Evolutionary conservation across 2,329 filamentous ascomycete species (phyloP).

Genomic region (Grosmannia huntii): DNA sequence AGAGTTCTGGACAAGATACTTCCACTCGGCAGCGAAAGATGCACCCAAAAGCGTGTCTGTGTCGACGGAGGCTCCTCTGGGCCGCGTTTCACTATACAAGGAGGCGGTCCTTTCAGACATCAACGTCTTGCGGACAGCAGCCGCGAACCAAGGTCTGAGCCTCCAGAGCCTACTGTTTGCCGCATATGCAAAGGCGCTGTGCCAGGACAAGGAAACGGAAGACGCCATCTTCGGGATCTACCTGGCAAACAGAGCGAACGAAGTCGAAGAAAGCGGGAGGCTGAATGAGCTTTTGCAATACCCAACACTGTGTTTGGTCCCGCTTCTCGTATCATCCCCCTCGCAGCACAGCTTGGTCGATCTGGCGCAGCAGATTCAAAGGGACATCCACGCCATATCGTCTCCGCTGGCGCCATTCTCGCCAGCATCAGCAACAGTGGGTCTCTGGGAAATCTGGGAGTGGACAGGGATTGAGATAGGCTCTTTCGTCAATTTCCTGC

Average conservation of each 20-base stretch:
- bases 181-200: conserved; percentile 39
- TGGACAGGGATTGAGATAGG: conserved; percentile 66
- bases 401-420: conserved; percentile 10
- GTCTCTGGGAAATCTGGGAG: conserved; percentile 55
- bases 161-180: conserved; percentile 68
- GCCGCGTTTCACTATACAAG: conserved; percentile 20
- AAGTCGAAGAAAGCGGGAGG: conserved; percentile 11
- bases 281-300: conserved; percentile 31
- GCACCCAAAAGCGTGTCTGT: no score
- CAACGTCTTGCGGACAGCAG: conserved; percentile 22
- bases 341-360: conserved; percentile 24
- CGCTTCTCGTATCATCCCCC: conserved; percentile 42
- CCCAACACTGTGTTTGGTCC: conserved; percentile 71
- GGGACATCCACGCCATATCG: conserved; percentile 51
- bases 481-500: conserved; percentile 72
- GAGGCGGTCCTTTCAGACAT: conserved; percentile 31
- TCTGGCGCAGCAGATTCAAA: conserved; percentile 50
- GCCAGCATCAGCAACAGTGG: conserved; percentile 41
- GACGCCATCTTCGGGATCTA: conserved; percentile 64
- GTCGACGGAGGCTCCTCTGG: no score
- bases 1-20: conserved; percentile 30
- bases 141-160: conserved; percentile 42
- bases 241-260: conserved; percentile 59
- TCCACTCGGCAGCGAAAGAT: conserved; percentile 13
- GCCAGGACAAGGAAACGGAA: fast-evolving